These are phyloP conservation scores for Saccharum officinarum DNA, from an alignment of 176 grass and related monocot species.

Conservation along the genomic window DNA sequence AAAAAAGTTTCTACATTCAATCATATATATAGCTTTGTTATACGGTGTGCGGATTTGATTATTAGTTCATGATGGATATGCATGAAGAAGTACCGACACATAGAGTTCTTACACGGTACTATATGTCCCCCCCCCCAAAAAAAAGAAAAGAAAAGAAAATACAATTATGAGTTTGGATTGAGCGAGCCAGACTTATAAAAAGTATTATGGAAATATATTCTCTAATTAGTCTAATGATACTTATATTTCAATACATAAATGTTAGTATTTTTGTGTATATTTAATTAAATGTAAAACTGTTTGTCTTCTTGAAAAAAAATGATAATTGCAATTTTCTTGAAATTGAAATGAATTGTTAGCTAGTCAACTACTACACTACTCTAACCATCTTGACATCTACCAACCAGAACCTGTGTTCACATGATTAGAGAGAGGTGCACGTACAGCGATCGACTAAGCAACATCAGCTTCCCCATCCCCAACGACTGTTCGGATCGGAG, in stretches of 20 bases:
- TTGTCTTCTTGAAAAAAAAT: neutral
- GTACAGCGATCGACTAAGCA: neutral
- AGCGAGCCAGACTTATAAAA: no score
- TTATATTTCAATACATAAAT: neutral
- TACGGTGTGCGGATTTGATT: neutral
- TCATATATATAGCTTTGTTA: no score
- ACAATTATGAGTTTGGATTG: no score
- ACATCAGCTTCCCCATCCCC: neutral
- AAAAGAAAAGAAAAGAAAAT: no score
- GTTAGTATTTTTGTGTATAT: neutral
- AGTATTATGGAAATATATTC: no score
- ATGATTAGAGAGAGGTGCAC: neutral
- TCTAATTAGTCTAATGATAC: neutral
- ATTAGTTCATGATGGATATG: neutral
- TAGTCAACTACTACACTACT: neutral
- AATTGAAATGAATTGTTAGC: neutral
- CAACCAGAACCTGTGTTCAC: neutral
- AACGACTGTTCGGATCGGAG: neutral
- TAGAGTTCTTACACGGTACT: neutral
- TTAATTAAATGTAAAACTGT: neutral
- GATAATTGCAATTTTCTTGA: neutral
- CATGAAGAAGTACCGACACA: neutral
- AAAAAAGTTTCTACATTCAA: no score
- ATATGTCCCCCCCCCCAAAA: no score
- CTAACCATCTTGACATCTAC: neutral